Percentiles rank a stretch among this genome's conserved stretches.
phyloP scores from a whole-genome alignment of 179 eudicot species.

The Amaranthus tricolor region DNA sequence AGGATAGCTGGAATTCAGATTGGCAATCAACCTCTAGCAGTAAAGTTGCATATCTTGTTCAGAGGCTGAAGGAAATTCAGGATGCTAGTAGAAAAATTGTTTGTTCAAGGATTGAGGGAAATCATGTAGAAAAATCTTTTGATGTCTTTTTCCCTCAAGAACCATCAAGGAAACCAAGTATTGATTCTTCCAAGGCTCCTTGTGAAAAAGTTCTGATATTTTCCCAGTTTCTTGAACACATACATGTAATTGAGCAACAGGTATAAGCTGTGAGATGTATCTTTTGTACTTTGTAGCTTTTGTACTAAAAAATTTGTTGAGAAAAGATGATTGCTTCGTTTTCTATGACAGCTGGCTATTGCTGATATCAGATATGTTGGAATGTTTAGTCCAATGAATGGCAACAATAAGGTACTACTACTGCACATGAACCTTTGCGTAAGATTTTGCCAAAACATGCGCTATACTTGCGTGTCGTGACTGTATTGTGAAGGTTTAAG shows the following conservation, averaged over 20 bases:
- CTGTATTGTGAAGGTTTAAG: too few relatives aligned
- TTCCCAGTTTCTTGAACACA: constrained; percentile 99
- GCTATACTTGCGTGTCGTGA: too few relatives aligned
- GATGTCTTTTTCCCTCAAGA: constrained; percentile 22
- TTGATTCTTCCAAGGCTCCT: constrained; percentile 27
- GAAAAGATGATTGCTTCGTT: not conserved
- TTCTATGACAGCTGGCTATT: constrained; percentile 55
- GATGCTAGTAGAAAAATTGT: constrained; percentile 34
- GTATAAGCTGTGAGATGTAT: constrained; percentile 33
- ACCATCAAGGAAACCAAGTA: constrained; percentile 19
- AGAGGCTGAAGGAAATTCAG: constrained; percentile 65
- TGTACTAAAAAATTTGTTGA: not conserved
- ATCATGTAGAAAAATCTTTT: constrained; percentile 23
- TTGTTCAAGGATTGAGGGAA: constrained; percentile 27
- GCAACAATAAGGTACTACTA: constrained; percentile 57
- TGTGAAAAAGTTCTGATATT: constrained; percentile 79
- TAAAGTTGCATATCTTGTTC: constrained; percentile 83
- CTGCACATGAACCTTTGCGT: constrained; percentile 8
- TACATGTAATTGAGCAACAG: constrained; percentile 92
- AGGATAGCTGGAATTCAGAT: constrained; percentile 99
- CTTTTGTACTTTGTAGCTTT: not conserved
- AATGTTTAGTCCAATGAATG: constrained; percentile 84
- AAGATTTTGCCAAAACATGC: not conserved
- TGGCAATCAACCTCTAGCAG: constrained; percentile 99
- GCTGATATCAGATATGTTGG: constrained; percentile 74